phyloP scores from a whole-genome alignment of 2,329 filamentous ascomycete genomes.

The Acrocalymma vagum region DNA sequence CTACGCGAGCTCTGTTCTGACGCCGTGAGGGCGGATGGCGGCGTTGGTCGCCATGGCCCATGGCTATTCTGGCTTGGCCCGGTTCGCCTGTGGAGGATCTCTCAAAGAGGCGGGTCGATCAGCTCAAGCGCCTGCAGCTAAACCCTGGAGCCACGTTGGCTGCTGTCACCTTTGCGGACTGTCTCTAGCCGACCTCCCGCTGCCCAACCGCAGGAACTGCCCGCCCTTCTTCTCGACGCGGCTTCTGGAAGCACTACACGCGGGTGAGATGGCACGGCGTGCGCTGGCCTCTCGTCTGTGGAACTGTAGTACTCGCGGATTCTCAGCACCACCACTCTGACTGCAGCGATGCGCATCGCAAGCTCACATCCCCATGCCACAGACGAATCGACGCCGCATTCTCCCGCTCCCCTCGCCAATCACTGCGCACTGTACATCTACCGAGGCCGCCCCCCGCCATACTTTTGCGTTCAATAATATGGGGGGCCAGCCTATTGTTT shows the following conservation, averaged over 20 bases:
- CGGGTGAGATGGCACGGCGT: constrained; percentile 24
- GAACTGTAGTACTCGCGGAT: background rate
- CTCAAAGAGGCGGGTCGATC: constrained; percentile 49
- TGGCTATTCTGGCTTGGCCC: constrained; percentile 45
- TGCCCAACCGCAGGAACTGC: constrained; percentile 20
- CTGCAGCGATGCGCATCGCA: constrained; percentile 6
- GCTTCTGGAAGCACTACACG: constrained; percentile 33
- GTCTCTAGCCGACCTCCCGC: constrained; percentile 30
- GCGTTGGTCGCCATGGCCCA: too few species aligned
- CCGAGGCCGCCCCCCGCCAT: constrained; percentile 24
- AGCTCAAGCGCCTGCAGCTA: constrained; percentile 49
- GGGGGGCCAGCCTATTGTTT: too few species aligned
- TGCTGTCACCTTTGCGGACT: constrained; percentile 35
- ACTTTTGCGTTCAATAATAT: too few species aligned
- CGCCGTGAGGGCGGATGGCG: constrained; percentile 45
- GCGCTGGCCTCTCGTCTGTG: constrained; percentile 11
- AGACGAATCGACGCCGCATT: constrained; percentile 11
- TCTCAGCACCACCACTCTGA: constrained; percentile 3
- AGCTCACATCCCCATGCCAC: constrained; percentile 7
- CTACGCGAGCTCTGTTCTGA: constrained; percentile 37
- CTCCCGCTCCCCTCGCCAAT: constrained; percentile 19
- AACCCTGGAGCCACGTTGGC: constrained; percentile 50
- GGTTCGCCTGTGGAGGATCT: constrained; percentile 48
- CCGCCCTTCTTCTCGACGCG: constrained; percentile 10
- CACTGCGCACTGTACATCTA: constrained; percentile 23